A percentile compares a stretch with the other conserved stretches of the same genome.
Evolutionary conservation across 139 green algal species (phyloP).

Genomic region (Helicosporidium sp.): DNA sequence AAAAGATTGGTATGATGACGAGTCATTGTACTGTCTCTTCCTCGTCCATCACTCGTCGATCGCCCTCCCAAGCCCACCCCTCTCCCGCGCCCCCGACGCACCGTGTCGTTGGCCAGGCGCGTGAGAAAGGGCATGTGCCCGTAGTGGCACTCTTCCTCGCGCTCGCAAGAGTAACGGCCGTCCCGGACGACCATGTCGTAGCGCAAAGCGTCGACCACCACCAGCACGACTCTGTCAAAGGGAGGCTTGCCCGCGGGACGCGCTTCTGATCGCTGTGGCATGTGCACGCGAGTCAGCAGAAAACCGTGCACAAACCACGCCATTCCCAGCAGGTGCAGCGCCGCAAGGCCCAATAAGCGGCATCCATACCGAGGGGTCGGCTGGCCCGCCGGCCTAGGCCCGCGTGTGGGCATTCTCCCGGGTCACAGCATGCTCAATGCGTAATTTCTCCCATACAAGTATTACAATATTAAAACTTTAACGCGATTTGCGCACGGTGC

Average conservation of each 20-base stretch:
- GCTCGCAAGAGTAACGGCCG: slow-evolving; percentile 8
- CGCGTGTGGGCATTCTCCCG: no score
- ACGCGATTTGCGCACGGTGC: no score
- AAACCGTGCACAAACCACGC: slow-evolving; percentile 56
- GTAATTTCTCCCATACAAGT: no score
- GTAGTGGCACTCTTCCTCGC: slow-evolving; percentile 4
- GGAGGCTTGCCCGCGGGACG: background rate
- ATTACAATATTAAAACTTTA: no score
- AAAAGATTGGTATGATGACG: no score
- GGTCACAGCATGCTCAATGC: no score
- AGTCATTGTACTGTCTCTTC: no score
- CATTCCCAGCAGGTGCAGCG: slow-evolving; percentile 11
- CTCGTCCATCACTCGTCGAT: no score
- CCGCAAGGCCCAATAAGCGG: no score
- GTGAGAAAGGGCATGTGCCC: slow-evolving; percentile 16
- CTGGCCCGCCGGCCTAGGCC: no score
- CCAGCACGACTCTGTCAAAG: slow-evolving; percentile 32
- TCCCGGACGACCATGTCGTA: slow-evolving; percentile 21
- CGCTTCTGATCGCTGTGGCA: slow-evolving; percentile 16
- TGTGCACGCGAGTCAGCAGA: slow-evolving; percentile 57
- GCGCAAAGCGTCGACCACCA: slow-evolving; percentile 66
- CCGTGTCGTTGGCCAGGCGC: background rate
- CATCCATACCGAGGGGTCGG: no score
- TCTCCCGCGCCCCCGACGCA: background rate
- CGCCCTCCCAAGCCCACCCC: no score